A percentile compares a stretch with the other conserved stretches of the same genome.
phyloP scores from a whole-genome alignment of 1,139 yeast species.

The Magnusiomyces ingens region DNA sequence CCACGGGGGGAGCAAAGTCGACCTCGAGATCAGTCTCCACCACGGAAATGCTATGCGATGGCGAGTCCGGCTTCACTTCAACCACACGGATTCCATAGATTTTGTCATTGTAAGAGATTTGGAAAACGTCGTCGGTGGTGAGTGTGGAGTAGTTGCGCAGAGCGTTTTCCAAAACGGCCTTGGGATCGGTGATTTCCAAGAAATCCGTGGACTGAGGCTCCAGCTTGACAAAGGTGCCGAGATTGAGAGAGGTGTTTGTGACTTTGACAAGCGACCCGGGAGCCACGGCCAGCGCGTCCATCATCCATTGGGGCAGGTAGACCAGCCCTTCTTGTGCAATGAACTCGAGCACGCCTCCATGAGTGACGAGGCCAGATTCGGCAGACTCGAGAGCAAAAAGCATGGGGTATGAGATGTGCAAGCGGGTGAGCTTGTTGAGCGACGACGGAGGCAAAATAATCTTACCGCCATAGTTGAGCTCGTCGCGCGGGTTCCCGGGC shows the following conservation, averaged over 20 bases:
- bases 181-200: slow-evolving; percentile 89
- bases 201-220: slow-evolving; percentile 95
- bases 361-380: slow-evolving; percentile 53
- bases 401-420: slow-evolving; percentile 94
- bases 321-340: slow-evolving; percentile 96
- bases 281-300: slow-evolving; percentile 61
- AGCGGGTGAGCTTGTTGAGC: slow-evolving; percentile 75
- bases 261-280: slow-evolving; percentile 80
- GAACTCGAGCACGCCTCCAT: slow-evolving; percentile 93
- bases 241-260: slow-evolving; percentile 65
- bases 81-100: slow-evolving; percentile 75
- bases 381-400: slow-evolving; percentile 73
- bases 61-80: slow-evolving; percentile 69
- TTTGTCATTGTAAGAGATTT: slow-evolving; percentile 75
- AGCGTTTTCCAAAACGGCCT: slow-evolving; percentile 91
- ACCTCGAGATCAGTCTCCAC: slow-evolving; percentile 96
- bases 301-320: slow-evolving; percentile 96
- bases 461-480: slow-evolving; percentile 93
- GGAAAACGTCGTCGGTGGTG: slow-evolving; percentile 78
- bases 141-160: slow-evolving; percentile 83
- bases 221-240: slow-evolving; percentile 82
- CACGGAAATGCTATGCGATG: slow-evolving; percentile 67
- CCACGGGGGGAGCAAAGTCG: slow-evolving; percentile 98
- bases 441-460: slow-evolving; percentile 93
- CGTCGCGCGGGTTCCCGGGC: slow-evolving; percentile 74